Evolutionary conservation across 129 eudicot genomes (phyloP).

Genomic region (Helichrysum umbraculigerum): DNA sequence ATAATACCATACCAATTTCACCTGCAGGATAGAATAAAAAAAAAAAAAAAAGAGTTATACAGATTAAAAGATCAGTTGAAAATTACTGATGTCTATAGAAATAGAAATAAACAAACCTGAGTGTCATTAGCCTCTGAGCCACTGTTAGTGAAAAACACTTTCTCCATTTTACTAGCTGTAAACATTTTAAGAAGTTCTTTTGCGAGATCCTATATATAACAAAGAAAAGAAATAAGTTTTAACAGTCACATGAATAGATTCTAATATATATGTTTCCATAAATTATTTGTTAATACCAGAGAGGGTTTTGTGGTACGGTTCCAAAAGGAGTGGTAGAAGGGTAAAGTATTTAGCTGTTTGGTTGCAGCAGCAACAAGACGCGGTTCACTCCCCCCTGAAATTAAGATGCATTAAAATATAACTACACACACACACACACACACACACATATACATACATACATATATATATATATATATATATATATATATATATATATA

Average conservation of each 20-base stretch:
- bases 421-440: too few species aligned
- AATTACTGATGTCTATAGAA: not conserved
- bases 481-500: too few species aligned
- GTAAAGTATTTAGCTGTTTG: slow-evolving; percentile 75
- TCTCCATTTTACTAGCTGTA: slow-evolving; percentile 76
- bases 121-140: slow-evolving; percentile 96
- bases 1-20: slow-evolving; percentile 96
- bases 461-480: too few species aligned
- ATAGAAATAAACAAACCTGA: slow-evolving; percentile 50
- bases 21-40: slow-evolving; percentile 45
- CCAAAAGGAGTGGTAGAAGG: slow-evolving; percentile 96
- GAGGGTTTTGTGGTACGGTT: slow-evolving; percentile 86
- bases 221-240: slow-evolving; percentile 2
- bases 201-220: slow-evolving; percentile 69
- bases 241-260: not conserved
- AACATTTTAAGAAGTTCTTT: slow-evolving; percentile 69
- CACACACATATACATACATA: too few species aligned
- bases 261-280: slow-evolving; percentile 6
- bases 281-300: slow-evolving; percentile 44
- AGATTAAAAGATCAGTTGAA: not conserved
- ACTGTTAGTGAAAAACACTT: slow-evolving; percentile 88
- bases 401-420: not conserved
- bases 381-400: slow-evolving; percentile 85
- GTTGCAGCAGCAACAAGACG: slow-evolving; percentile 84
- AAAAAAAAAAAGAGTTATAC: slow-evolving; percentile 12